These are phyloP conservation scores for Curvularia sp. DNA, from an alignment of 2,329 filamentous ascomycete species.

Conservation along the genomic window DNA sequence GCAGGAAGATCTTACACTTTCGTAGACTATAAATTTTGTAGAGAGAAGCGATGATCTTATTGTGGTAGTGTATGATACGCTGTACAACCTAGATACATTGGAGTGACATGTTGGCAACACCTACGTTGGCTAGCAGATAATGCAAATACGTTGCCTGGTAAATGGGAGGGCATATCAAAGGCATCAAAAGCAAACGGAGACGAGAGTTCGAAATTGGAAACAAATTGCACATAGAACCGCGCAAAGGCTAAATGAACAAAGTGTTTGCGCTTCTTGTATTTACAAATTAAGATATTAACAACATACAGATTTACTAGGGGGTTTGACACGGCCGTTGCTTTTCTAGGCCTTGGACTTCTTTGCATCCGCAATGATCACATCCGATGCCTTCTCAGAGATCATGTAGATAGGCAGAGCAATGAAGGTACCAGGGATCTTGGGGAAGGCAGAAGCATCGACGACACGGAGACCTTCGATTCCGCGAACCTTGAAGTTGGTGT, in stretches of 20 bases:
- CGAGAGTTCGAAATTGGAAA: not conserved
- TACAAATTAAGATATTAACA: conserved; percentile 4
- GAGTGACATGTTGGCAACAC: not conserved
- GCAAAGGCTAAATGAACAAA: not conserved
- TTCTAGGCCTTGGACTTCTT: conserved; percentile 1
- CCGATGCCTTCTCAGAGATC: conserved; percentile 67
- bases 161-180: not conserved
- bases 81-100: not conserved
- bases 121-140: not conserved
- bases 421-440: conserved; percentile 60
- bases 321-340: not conserved
- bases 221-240: not conserved
- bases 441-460: conserved; percentile 45
- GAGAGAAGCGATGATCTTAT: not conserved
- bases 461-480: conserved; percentile 63
- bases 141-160: not conserved
- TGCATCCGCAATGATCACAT: conserved; percentile 58
- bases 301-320: not conserved
- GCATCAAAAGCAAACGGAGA: not conserved
- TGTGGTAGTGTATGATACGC: not conserved
- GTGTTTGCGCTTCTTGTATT: not conserved
- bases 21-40: not conserved
- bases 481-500: conserved; percentile 61
- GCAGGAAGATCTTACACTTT: not conserved
- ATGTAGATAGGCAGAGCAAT: conserved; percentile 63